These are phyloP conservation scores for Penicillium daleae DNA, from an alignment of 495 filamentous ascomycete species.

Conservation along the genomic window DNA sequence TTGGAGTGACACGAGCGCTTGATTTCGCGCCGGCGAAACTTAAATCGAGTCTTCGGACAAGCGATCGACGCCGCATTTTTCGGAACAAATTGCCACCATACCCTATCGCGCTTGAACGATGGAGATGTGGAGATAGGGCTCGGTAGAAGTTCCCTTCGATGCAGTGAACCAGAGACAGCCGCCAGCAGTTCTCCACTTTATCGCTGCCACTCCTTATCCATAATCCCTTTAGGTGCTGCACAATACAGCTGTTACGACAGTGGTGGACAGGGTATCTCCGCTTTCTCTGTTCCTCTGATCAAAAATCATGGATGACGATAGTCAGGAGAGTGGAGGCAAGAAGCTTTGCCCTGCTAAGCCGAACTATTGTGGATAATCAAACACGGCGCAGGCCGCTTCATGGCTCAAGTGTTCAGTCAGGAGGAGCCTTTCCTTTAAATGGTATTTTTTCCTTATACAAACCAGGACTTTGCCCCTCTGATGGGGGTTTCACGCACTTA, in stretches of 20 bases:
- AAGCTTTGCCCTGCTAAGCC: neutral
- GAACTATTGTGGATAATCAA: slow-evolving; percentile 1
- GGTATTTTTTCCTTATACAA: slow-evolving; percentile 10
- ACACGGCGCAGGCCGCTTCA: slow-evolving; percentile 3
- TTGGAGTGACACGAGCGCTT: neutral
- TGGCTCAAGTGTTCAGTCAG: neutral
- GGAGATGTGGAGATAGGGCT: slow-evolving; percentile 8
- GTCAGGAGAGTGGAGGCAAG: neutral
- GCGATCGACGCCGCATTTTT: slow-evolving; percentile 21
- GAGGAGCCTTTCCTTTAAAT: neutral
- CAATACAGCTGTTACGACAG: slow-evolving; percentile 10
- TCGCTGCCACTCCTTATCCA: neutral
- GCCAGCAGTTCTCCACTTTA: neutral
- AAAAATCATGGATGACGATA: neutral
- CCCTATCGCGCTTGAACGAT: slow-evolving; percentile 11
- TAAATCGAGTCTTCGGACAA: slow-evolving; percentile 1
- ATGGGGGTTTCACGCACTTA: slow-evolving; percentile 1
- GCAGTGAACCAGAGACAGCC: slow-evolving; percentile 6
- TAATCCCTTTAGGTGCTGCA: neutral
- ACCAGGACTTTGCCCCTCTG: neutral
- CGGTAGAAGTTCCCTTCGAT: slow-evolving; percentile 1
- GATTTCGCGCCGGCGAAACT: slow-evolving; percentile 14
- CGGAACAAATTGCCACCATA: neutral
- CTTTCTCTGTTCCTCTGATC: neutral
- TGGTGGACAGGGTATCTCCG: slow-evolving; percentile 6